Evolutionary conservation across 106 monocot genomes (phyloP), one percentile per base, ranked within the genome.

Genomic region (Dactylorhiza incarnata): DNA sequence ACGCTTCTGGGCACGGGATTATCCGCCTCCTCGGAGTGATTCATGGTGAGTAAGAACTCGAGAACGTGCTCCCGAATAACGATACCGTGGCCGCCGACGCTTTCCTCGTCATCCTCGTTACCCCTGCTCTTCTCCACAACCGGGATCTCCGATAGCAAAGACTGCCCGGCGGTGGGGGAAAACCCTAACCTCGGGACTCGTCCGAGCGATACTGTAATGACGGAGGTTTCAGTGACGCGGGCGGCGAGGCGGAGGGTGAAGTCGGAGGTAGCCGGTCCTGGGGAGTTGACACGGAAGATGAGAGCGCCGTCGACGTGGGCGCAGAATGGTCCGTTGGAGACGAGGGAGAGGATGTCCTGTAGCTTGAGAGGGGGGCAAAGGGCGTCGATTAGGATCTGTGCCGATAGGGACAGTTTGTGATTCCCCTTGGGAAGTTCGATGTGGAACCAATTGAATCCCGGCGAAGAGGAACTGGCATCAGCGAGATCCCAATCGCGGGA

Each of bases 331-430:
- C 96, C 96, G 29, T 91, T 93, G 85, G 88, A 87, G 29, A 81
- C 89, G 14, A 97, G 86, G 9, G 93, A 77, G 23, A 97, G 89
- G 72, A 97, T 97, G 73, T 97, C 96, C 56, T 97, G 93, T 19
- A 97, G 89, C 76, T 91, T 97, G 5, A 97, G 75, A 0, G 96
- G 96, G 3, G 96, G 96, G 72, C 87, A 97, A 45, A 97, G 93
- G 63, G 76, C 86, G 62, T 85, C 85, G 43, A 97, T 97, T 19
- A 97, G 81, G 71, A 85, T 73, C 66, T 97, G 90, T 9, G 96
- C 89, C 47, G 84, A 85, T 45, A 83, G 70, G 23, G 90, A 75
- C 24, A 91, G 89, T 73, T 84, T 90, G 49, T 84, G 88, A 49
- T 81, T 74, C n/a, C 82, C 79, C 65, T 85, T 83, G 45, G 96